Conservation (phyloP, 192 early-diverging fungal genomes). For the Paraglomus brasilianum region DNA sequence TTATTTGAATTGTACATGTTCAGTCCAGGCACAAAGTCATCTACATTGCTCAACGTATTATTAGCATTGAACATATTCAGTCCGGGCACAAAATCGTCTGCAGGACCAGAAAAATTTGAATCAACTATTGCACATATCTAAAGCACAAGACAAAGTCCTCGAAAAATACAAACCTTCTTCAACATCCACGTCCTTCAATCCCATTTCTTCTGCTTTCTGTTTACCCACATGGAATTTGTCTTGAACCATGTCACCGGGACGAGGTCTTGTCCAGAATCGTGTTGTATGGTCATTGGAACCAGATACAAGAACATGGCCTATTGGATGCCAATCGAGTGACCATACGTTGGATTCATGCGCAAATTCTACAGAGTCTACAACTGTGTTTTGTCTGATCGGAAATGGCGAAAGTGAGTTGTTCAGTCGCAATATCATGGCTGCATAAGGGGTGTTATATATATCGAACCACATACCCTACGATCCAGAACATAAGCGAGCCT, state of each 20-base stretch:
- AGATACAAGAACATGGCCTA: conserved; percentile 90
- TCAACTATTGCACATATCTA: not conserved
- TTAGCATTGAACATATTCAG: conserved; percentile 1
- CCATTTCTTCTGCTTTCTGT: conserved; percentile 48
- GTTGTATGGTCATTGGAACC: conserved; percentile 97
- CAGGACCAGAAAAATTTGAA: not conserved
- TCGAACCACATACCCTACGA: conserved; percentile 79
- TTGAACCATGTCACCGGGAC: conserved; percentile 71
- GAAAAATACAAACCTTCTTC: conserved; percentile 16
- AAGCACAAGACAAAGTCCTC: not conserved
- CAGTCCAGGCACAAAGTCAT: too few species aligned
- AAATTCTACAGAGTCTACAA: conserved; percentile 54
- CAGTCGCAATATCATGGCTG: too few species aligned
- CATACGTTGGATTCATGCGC: conserved; percentile 91
- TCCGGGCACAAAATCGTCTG: conserved; percentile 8
- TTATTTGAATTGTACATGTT: too few species aligned
- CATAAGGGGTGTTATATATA: too few species aligned
- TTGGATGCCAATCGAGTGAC: conserved; percentile 96
- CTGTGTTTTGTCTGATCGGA: conserved; percentile 16
- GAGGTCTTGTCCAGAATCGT: conserved; percentile 90
- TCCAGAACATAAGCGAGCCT: conserved; percentile 83
- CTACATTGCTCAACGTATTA: too few species aligned
- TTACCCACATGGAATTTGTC: conserved; percentile 58
- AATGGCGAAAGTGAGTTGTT: too few species aligned
- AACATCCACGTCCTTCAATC: conserved; percentile 34